A percentile compares a stretch with the other conserved stretches of the same genome.
These are phyloP conservation scores for Geosmithia putterillii DNA, from an alignment of 2,329 filamentous ascomycete genomes.

Conservation along the genomic window DNA sequence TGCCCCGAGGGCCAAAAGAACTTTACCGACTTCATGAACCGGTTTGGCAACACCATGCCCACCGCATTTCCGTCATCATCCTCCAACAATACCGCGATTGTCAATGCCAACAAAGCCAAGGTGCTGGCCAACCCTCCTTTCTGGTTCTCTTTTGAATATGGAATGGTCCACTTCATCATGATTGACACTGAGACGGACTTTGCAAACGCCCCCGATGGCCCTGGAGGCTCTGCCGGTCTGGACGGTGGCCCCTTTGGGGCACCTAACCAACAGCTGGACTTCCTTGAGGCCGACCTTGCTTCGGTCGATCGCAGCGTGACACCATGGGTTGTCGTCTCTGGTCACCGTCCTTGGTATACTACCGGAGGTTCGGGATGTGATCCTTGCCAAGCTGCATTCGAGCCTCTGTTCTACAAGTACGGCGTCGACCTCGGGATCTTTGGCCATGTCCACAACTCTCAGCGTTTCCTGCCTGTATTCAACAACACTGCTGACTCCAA, in stretches of 20 bases:
- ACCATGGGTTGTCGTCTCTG: conserved; percentile 25
- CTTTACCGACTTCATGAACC: conserved; percentile 46
- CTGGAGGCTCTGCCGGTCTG: conserved; percentile 14
- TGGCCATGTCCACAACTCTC: conserved; percentile 46
- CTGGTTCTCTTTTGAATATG: conserved; percentile 14
- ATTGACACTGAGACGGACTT: conserved; percentile 21
- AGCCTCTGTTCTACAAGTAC: conserved; percentile 39
- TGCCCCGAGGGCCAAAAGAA: conserved; percentile 43
- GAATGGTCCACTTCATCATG: conserved; percentile 15
- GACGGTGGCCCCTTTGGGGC: conserved; percentile 36
- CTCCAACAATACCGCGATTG: background rate
- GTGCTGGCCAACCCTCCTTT: conserved; percentile 3
- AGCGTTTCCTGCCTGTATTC: conserved; percentile 33
- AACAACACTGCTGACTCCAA: conserved; percentile 20
- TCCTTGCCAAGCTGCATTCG: conserved; percentile 38
- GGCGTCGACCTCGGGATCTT: conserved; percentile 45
- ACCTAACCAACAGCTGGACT: conserved; percentile 36
- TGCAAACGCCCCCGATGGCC: conserved; percentile 14
- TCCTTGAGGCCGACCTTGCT: conserved; percentile 40
- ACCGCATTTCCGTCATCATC: conserved; percentile 26
- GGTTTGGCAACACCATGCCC: conserved; percentile 37
- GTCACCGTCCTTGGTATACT: conserved; percentile 35
- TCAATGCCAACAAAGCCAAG: background rate
- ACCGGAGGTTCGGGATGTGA: conserved; percentile 22
- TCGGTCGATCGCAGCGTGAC: conserved; percentile 42